Evolutionary conservation across 2,329 filamentous ascomycete species (phyloP).

Genomic region (Lachnellula suecica): DNA sequence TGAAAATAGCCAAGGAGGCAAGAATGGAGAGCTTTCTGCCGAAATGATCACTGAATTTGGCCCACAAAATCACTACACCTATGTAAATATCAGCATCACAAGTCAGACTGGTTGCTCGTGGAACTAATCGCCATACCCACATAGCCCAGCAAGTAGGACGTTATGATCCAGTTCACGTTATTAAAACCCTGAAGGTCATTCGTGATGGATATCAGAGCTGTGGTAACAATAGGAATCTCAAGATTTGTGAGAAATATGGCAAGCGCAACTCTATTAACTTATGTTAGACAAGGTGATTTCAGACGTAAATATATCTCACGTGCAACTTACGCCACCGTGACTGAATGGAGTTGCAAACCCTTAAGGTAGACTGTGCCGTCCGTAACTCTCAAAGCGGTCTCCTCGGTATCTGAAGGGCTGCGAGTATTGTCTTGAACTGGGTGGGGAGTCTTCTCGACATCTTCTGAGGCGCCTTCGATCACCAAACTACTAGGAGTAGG

Average conservation of each 20-base stretch:
- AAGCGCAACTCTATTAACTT: too few species aligned
- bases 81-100: not conserved
- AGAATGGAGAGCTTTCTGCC: not conserved
- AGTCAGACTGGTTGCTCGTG: not conserved
- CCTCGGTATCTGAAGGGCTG: too few species aligned
- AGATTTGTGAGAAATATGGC: not conserved
- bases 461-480: too few species aligned
- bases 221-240: not conserved
- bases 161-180: not conserved
- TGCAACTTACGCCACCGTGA: too few species aligned
- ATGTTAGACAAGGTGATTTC: too few species aligned
- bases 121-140: not conserved
- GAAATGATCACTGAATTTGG: slow-evolving; percentile 3
- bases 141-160: not conserved
- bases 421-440: too few species aligned
- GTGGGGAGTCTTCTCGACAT: too few species aligned
- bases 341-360: too few species aligned
- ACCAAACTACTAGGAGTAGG: too few species aligned
- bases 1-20: not conserved
- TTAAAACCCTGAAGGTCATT: not conserved
- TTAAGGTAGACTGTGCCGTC: too few species aligned
- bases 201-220: not conserved
- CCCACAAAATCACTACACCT: slow-evolving; percentile 1
- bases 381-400: too few species aligned
- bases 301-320: too few species aligned